phyloP scores from a whole-genome alignment of 345 rosid genomes.

The Eucalyptus sp. region DNA sequence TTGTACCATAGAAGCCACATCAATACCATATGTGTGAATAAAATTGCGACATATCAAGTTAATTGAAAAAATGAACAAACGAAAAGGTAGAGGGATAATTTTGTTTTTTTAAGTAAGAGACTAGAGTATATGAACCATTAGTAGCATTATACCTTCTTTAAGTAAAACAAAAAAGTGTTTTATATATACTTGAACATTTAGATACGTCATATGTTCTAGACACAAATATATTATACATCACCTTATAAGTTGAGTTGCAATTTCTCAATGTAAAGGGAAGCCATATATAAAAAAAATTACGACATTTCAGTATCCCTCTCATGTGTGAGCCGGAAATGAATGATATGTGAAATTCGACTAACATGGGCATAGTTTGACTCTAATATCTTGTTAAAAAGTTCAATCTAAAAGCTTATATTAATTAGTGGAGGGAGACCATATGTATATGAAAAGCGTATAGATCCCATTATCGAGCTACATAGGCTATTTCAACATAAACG shows the following conservation, averaged over 20 bases:
- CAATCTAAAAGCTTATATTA: not conserved
- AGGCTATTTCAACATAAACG: not conserved
- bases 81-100: not conserved
- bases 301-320: not conserved
- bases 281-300: rapidly evolving
- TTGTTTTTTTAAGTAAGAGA: not conserved
- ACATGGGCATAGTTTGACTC: not conserved
- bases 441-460: not conserved
- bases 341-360: rapidly evolving
- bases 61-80: not conserved
- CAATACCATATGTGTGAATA: not conserved
- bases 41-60: not conserved
- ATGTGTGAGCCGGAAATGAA: not conserved
- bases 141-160: not conserved
- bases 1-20: not conserved
- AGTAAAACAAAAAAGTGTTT: rapidly evolving
- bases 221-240: not conserved
- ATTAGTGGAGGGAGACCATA: rapidly evolving
- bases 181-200: not conserved
- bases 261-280: not conserved
- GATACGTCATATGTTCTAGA: not conserved
- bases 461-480: not conserved
- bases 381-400: not conserved
- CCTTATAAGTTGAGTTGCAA: not conserved
- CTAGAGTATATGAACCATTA: not conserved